Conservation (phyloP, 1,284 basidiomycete species). For the Sanghuangporus sanghuang region DNA sequence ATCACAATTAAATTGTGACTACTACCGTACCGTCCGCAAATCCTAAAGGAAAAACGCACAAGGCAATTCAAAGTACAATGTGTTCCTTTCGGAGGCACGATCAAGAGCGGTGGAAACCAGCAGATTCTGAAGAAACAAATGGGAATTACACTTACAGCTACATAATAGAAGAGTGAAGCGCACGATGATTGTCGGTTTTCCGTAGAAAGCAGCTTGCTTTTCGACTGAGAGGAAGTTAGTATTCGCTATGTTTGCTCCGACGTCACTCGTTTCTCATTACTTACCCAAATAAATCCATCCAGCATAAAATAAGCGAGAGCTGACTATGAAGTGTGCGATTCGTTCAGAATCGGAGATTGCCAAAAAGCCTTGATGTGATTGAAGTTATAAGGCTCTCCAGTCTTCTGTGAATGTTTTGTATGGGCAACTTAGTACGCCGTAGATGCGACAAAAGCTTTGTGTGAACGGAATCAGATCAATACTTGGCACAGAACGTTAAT, state of each 20-base stretch:
- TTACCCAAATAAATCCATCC: slow-evolving; percentile 7
- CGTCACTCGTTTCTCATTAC: background rate
- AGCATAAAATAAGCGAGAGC: slow-evolving; percentile 15
- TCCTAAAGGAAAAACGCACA: background rate
- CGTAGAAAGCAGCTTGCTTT: too few relatives aligned
- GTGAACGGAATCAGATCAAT: background rate
- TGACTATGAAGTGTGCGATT: background rate
- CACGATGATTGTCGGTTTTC: too few relatives aligned
- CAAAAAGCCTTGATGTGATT: too few relatives aligned
- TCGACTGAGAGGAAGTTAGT: too few relatives aligned
- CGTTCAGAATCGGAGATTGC: too few relatives aligned
- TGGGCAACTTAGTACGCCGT: too few relatives aligned
- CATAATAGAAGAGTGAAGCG: too few relatives aligned
- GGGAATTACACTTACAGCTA: background rate
- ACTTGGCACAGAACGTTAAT: too few relatives aligned
- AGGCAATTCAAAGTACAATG: background rate
- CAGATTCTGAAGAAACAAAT: background rate
- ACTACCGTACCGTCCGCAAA: background rate
- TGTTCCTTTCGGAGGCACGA: background rate
- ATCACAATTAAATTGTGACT: background rate
- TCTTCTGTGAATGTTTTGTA: too few relatives aligned
- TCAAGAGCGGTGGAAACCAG: slow-evolving; percentile 4
- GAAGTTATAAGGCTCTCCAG: too few relatives aligned
- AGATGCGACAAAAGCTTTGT: too few relatives aligned
- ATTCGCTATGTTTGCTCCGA: too few relatives aligned